phyloP scores from a whole-genome alignment of 306 rosid genomes.

The Sicyos edulis region DNA sequence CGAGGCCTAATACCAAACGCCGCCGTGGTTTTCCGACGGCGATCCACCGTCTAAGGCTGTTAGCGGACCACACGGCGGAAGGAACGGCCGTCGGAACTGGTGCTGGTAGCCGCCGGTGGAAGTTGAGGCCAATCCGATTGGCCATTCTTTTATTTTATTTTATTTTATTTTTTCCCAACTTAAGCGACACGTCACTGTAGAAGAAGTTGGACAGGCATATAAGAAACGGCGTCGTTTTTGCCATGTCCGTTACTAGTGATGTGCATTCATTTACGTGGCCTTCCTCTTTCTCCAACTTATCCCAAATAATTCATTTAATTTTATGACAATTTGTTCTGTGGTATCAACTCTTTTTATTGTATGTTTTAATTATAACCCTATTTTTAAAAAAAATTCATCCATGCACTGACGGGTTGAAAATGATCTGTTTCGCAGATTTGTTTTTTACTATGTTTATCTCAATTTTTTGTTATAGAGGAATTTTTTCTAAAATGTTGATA shows the following conservation, averaged over 20 bases:
- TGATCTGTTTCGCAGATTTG: too few species aligned
- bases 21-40: conserved; percentile 36
- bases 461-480: too few species aligned
- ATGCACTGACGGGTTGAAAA: too few species aligned
- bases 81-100: conserved; percentile 22
- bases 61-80: conserved; percentile 17
- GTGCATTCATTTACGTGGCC: conserved; percentile 37
- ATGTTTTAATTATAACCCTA: too few species aligned
- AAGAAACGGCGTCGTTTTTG: background rate
- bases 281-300: background rate
- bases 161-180: conserved; percentile 12
- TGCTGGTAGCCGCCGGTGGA: conserved; percentile 27
- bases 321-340: too few species aligned
- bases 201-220: background rate
- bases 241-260: conserved; percentile 18
- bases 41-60: conserved; percentile 25
- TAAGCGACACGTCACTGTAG: background rate
- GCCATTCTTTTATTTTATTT: conserved; percentile 30
- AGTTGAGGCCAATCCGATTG: conserved; percentile 33
- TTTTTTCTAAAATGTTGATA: too few species aligned
- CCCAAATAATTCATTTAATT: too few species aligned
- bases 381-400: too few species aligned
- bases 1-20: conserved; percentile 51
- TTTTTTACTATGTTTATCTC: too few species aligned
- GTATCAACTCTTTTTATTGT: too few species aligned